phyloP scores from a whole-genome alignment of 768 basidiomycete genomes.

The Russula dissimulans region DNA sequence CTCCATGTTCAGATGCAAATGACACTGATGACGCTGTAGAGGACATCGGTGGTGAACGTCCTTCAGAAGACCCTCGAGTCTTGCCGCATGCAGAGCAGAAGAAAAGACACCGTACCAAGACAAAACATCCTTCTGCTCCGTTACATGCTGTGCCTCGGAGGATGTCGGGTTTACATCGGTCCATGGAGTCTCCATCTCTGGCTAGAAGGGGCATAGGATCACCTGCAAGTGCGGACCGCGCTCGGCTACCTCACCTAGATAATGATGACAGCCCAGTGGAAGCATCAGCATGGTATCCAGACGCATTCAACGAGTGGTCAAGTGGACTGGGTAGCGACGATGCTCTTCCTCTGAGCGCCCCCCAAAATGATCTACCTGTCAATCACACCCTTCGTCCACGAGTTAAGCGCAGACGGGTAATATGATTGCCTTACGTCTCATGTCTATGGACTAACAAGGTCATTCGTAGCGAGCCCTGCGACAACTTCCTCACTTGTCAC shows the following conservation, averaged over 20 bases:
- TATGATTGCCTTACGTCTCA: not conserved
- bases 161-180: not conserved
- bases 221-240: too few species aligned
- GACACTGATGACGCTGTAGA: not conserved
- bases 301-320: slow-evolving; percentile 3
- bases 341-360: not conserved
- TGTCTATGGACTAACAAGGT: not conserved
- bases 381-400: not conserved
- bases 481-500: slow-evolving; percentile 6
- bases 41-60: not conserved
- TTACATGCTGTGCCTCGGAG: not conserved
- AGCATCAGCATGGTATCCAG: slow-evolving; percentile 2
- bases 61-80: not conserved
- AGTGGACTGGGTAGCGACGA: not conserved
- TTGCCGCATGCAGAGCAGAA: not conserved
- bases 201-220: not conserved
- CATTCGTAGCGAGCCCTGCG: not conserved
- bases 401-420: slow-evolving; percentile 9
- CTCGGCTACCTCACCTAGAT: not conserved
- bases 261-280: not conserved
- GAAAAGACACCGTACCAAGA: not conserved
- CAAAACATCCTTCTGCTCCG: not conserved
- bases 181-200: not conserved
- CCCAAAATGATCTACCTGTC: not conserved
- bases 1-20: not conserved